These are phyloP conservation scores for Colletotrichum falcatum DNA, from an alignment of 2,329 filamentous ascomycete genomes.

Conservation along the genomic window DNA sequence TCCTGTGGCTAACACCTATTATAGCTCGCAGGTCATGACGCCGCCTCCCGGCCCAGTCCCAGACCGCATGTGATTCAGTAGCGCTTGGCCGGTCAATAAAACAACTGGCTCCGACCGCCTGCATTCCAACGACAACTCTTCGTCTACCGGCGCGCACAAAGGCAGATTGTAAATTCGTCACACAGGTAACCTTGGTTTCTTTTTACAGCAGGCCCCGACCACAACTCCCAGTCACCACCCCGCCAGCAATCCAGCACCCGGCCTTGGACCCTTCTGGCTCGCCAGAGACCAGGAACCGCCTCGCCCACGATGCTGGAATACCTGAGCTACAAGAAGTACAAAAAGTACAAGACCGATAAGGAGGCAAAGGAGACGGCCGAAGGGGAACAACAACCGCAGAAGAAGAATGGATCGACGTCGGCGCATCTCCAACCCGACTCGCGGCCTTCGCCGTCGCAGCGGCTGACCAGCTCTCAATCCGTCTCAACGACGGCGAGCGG, in stretches of 20 bases:
- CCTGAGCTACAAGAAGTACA: constrained; percentile 71
- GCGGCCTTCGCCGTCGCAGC: constrained; percentile 33
- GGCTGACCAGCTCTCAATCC: constrained; percentile 42
- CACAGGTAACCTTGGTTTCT: neutral
- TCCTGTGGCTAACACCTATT: constrained; percentile 29
- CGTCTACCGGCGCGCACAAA: neutral
- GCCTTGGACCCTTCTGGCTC: neutral
- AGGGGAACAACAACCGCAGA: constrained; percentile 41
- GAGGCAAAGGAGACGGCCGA: constrained; percentile 48
- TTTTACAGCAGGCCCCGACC: constrained; percentile 4
- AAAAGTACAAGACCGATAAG: constrained; percentile 68
- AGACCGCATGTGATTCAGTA: constrained; percentile 39
- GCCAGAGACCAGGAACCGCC: neutral
- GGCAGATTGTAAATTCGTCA: neutral
- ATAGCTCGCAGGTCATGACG: constrained; percentile 21
- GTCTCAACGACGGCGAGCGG: constrained; percentile 43
- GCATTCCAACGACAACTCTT: neutral
- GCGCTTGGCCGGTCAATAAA: constrained; percentile 38
- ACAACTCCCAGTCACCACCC: constrained; percentile 41
- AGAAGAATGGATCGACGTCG: constrained; percentile 34
- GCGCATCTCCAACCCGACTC: constrained; percentile 18
- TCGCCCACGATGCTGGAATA: constrained; percentile 68
- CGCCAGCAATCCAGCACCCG: constrained; percentile 39
- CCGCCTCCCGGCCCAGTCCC: constrained; percentile 11
- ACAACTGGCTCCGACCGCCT: constrained; percentile 25